Evolutionary conservation across 495 filamentous ascomycete species (phyloP), one percentile per base, ranked within the genome.

Genomic region (Trichocladium uniseriatum): DNA sequence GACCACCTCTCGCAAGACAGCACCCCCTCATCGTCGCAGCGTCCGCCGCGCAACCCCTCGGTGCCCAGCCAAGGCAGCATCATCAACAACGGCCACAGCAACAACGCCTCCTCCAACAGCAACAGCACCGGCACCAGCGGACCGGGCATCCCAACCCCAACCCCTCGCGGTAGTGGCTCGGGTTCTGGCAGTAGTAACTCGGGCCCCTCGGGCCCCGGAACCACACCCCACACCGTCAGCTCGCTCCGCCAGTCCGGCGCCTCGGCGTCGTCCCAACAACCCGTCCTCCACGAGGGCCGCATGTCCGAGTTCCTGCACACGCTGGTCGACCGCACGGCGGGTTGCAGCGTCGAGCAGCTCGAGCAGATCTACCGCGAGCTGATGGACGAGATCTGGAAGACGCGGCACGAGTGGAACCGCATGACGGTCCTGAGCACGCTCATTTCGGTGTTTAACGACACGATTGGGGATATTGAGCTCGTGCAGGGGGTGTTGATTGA

Each of bases 361-460:
- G 91, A 97, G 69, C 90, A 95, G 63, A 79, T 94, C 61, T 87
- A 88, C 61, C 81, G 89, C n/a, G 80, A 79, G 48, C 67, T 95
- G 58, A 96, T 96, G 91, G 83, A 89, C 51, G 78, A 79, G 36
- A 71, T 97, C 13, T 98, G 92, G 92, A 77, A 73, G 49, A 75
- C 71, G 48, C 77, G 87, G 35, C 74, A 78, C 45, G 82, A 94
- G 56, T 90, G 83, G 77, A 87, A 97, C 65, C 78, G 92, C 15
- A 83, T 77, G 57, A 68, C 67, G 44, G 87, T 97, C 10, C 73
- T 83, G 19, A 61, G 61, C 22, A 66, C 69, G 27, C 72, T 94
- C 27, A 69, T 69, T 11, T 69, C 76, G 6, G 78, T 82, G 19
- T 95, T 95, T 61, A 86, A 94, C 52, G 81, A 84, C 6, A 79